Conservation (phyloP, 805 yeast species). For the Nematodospora valgi region DNA sequence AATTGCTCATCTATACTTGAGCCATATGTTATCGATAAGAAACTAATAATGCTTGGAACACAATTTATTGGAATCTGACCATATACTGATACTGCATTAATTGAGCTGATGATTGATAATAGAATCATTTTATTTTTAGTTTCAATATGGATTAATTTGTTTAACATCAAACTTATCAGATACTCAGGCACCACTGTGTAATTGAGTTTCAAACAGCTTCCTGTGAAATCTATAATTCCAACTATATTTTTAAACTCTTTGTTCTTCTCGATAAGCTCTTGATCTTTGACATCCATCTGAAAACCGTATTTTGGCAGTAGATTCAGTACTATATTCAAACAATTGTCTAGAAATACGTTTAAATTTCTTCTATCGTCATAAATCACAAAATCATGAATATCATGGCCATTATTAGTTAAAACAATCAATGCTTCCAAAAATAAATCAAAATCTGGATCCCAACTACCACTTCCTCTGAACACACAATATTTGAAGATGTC, state of each 20-base stretch:
- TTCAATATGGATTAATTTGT: constrained; percentile 30
- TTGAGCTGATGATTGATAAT: constrained; percentile 34
- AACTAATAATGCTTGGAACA: constrained; percentile 27
- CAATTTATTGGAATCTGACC: constrained; percentile 44
- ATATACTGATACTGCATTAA: constrained; percentile 42
- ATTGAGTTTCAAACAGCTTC: constrained; percentile 47
- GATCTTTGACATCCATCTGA: constrained; percentile 5
- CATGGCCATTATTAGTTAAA: constrained; percentile 52
- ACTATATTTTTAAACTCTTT: constrained; percentile 13
- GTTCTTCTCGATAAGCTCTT: constrained; percentile 9
- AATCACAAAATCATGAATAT: constrained; percentile 49
- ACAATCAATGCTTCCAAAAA: constrained; percentile 45
- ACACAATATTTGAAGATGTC: constrained; percentile 50
- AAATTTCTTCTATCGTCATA: constrained; percentile 33
- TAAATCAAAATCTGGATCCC: constrained; percentile 50
- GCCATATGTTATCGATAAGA: constrained; percentile 44
- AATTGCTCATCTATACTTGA: constrained; percentile 28
- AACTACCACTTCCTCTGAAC: not conserved
- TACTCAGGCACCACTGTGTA: constrained; percentile 41
- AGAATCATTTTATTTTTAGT: constrained; percentile 38
- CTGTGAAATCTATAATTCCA: constrained; percentile 30
- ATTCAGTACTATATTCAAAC: constrained; percentile 12
- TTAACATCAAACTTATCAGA: constrained; percentile 28
- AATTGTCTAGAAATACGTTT: constrained; percentile 12
- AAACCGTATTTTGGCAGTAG: constrained; percentile 9